Evolutionary conservation across 371 early-diverging fungal genomes (phyloP).

Genomic region (Saksenaea vasiformis): DNA sequence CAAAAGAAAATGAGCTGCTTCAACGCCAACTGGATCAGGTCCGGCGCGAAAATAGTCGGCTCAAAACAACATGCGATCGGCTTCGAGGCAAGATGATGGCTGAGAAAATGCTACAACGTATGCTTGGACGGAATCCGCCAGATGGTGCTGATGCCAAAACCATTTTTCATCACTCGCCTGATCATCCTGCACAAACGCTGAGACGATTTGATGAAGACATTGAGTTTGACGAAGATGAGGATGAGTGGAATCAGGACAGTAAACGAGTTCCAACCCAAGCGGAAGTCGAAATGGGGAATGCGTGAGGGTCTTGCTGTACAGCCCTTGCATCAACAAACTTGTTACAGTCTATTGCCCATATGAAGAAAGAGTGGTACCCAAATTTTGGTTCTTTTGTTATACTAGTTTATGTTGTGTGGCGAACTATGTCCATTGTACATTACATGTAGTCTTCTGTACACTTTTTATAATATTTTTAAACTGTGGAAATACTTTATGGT

Average conservation of each 20-base stretch:
- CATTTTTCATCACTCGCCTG: background rate
- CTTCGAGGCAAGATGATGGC: slow-evolving; percentile 58
- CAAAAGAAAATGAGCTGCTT: slow-evolving; percentile 54
- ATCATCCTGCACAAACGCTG: background rate
- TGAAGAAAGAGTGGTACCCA: background rate
- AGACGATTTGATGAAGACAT: background rate
- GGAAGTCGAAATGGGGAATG: background rate
- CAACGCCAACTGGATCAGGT: slow-evolving; percentile 52
- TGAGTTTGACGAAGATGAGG: background rate
- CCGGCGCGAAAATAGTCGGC: slow-evolving; percentile 46
- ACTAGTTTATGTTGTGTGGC: background rate
- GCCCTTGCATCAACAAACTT: too few species aligned
- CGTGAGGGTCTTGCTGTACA: background rate
- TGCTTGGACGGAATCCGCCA: slow-evolving; percentile 11
- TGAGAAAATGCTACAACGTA: slow-evolving; percentile 55
- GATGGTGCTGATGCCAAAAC: background rate
- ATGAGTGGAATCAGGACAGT: background rate
- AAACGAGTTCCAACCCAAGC: background rate
- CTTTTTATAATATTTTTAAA: background rate
- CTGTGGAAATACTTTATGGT: background rate
- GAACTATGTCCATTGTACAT: background rate
- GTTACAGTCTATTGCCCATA: background rate
- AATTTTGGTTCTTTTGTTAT: background rate
- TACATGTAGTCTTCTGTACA: background rate
- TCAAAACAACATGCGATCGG: slow-evolving; percentile 51